phyloP scores from a whole-genome alignment of 371 early-diverging fungal genomes.

The Mucor mucedo region DNA sequence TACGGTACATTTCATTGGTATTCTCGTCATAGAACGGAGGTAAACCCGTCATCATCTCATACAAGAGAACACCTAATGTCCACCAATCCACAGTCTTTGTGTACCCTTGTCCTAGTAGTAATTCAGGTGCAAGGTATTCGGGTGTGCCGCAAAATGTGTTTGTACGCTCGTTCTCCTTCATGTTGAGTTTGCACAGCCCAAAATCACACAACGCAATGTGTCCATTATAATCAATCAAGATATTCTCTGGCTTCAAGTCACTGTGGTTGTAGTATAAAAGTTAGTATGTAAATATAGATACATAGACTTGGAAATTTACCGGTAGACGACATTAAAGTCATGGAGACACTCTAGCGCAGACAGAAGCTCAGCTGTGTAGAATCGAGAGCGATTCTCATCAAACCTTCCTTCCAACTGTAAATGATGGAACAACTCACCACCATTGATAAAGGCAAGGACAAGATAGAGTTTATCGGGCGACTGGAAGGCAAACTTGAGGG shows the following conservation, averaged over 20 bases:
- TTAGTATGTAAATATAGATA: not conserved
- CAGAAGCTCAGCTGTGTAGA: constrained; percentile 78
- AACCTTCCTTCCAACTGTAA: constrained; percentile 82
- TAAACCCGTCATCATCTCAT: constrained; percentile 94
- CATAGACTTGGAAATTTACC: constrained; percentile 37
- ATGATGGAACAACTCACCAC: constrained; percentile 95
- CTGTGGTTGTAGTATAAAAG: constrained; percentile 63
- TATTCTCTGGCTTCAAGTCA: constrained; percentile 96
- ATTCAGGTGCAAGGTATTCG: constrained; percentile 98
- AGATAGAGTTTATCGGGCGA: constrained; percentile 87
- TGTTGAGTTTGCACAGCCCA: constrained; percentile 95
- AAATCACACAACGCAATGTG: constrained; percentile 98
- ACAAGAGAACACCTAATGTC: constrained; percentile 96
- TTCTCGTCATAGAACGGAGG: constrained; percentile 97
- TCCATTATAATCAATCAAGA: constrained; percentile 93
- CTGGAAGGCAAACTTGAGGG: constrained; percentile 87
- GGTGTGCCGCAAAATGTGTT: constrained; percentile 99
- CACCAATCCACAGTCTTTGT: constrained; percentile 98
- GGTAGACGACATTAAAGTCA: constrained; percentile 86
- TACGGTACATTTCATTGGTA: constrained; percentile 94
- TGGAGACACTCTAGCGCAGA: constrained; percentile 90
- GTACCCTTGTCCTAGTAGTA: constrained; percentile 91
- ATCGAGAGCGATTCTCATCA: constrained; percentile 66
- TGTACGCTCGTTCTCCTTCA: constrained; percentile 92
- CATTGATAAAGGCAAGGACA: constrained; percentile 91